Conservation (phyloP, 371 early-diverging fungal species). For the Zychaea mexicana region DNA sequence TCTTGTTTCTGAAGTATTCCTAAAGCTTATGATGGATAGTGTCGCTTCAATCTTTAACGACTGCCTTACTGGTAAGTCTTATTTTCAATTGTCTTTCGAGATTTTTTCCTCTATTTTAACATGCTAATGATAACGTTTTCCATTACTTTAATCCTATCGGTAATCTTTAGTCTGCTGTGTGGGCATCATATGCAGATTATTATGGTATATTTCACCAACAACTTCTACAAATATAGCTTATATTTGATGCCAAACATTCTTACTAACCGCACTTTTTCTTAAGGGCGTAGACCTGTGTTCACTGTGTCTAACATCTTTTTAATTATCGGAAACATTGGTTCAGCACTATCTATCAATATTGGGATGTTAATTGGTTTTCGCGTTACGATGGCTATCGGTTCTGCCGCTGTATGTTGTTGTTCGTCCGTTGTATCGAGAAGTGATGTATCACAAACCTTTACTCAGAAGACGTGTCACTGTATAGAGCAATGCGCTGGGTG, state of each 20-base stretch:
- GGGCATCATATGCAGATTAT: neutral
- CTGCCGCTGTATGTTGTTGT: constrained; percentile 25
- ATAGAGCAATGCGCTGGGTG: constrained; percentile 38
- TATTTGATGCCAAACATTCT: neutral
- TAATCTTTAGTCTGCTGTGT: neutral
- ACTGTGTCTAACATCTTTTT: constrained; percentile 36
- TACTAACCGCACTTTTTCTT: constrained; percentile 7
- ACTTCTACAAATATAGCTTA: neutral
- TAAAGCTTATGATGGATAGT: too few species aligned
- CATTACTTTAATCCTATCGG: neutral
- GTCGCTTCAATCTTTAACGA: neutral
- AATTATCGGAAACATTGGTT: constrained; percentile 31
- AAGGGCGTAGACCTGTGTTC: constrained; percentile 42
- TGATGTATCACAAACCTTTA: neutral
- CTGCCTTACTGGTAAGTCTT: neutral
- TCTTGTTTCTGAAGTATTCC: too few species aligned
- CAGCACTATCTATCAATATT: constrained; percentile 39
- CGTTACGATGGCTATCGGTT: constrained; percentile 38
- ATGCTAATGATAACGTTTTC: neutral
- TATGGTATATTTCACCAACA: neutral
- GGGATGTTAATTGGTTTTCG: constrained; percentile 41
- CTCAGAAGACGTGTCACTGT: neutral
- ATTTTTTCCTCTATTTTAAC: too few species aligned
- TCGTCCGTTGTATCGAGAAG: neutral
- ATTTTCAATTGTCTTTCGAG: neutral